Evolutionary conservation across 2,329 filamentous ascomycete genomes (phyloP).

Genomic region (Pezicula carpinea): DNA sequence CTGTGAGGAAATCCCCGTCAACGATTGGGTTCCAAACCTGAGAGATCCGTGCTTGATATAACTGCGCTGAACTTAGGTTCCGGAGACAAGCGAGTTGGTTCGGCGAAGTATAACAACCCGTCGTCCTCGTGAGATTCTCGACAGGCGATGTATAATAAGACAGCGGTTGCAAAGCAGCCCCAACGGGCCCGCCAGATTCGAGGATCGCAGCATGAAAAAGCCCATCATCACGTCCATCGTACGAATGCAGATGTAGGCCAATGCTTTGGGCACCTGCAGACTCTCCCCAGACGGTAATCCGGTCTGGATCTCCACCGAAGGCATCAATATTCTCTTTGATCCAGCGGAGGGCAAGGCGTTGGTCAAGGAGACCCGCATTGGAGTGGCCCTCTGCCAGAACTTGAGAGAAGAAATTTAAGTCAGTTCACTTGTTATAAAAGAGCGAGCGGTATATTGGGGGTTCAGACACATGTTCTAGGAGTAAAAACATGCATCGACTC

Average conservation of each 20-base stretch:
- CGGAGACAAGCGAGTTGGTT: constrained; percentile 19
- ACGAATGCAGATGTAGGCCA: constrained; percentile 47
- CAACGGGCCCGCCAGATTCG: constrained; percentile 39
- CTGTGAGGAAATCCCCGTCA: constrained; percentile 44
- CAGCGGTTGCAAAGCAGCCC: constrained; percentile 17
- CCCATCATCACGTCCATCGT: constrained; percentile 47
- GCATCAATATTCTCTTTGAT: constrained; percentile 49
- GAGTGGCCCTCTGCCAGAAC: constrained; percentile 47
- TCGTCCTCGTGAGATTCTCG: constrained; percentile 30
- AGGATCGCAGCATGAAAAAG: constrained; percentile 49
- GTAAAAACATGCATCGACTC: too few relatives aligned
- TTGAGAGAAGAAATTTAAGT: too few relatives aligned
- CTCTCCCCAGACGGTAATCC: constrained; percentile 38
- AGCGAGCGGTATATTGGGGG: too few relatives aligned
- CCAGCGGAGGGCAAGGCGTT: constrained; percentile 50
- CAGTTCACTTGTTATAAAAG: too few relatives aligned
- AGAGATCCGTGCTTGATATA: constrained; percentile 12
- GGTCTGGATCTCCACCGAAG: constrained; percentile 36
- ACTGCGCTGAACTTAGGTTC: constrained; percentile 11
- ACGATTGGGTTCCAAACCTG: constrained; percentile 20
- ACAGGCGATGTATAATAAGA: constrained; percentile 28
- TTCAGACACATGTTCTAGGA: too few relatives aligned
- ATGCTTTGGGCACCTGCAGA: constrained; percentile 40
- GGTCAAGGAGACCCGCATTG: constrained; percentile 61
- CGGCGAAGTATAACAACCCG: constrained; percentile 14